Conservation (phyloP, 1,284 basidiomycete genomes). For the Apiotrichum sp. region DNA sequence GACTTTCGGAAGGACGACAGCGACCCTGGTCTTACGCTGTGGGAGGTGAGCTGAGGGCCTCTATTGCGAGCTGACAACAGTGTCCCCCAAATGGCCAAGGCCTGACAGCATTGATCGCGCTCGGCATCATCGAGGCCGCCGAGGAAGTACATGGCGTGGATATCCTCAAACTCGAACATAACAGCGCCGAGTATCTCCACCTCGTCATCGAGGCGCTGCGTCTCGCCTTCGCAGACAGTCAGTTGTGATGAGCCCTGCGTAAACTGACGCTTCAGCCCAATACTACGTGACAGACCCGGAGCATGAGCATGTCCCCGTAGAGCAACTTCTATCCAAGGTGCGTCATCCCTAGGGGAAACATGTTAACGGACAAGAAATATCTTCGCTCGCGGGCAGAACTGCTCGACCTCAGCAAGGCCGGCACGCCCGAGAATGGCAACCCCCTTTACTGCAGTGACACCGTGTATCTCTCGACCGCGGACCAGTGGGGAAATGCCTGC, state of each 20-base stretch:
- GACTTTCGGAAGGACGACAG: slow-evolving; percentile 56
- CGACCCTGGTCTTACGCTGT: slow-evolving; percentile 52
- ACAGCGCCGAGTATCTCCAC: slow-evolving; percentile 81
- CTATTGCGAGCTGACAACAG: slow-evolving; percentile 56
- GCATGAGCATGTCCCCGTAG: slow-evolving; percentile 64
- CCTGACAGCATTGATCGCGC: slow-evolving; percentile 80
- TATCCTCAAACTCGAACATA: slow-evolving; percentile 74
- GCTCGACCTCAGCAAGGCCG: slow-evolving; percentile 64
- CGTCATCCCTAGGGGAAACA: not conserved
- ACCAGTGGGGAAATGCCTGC: slow-evolving; percentile 87
- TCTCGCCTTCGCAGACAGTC: slow-evolving; percentile 35
- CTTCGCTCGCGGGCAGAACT: slow-evolving; percentile 70
- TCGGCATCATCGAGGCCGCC: slow-evolving; percentile 83
- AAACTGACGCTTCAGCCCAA: slow-evolving; percentile 47
- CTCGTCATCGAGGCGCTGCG: slow-evolving; percentile 63
- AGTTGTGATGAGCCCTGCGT: not conserved
- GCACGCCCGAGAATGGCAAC: slow-evolving; percentile 58
- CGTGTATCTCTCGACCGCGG: slow-evolving; percentile 82
- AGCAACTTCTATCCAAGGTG: slow-evolving; percentile 73
- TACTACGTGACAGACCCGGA: slow-evolving; percentile 86
- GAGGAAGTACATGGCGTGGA: slow-evolving; percentile 66
- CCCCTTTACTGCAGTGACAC: slow-evolving; percentile 68
- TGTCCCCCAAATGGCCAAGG: slow-evolving; percentile 94
- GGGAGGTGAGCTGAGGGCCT: slow-evolving; percentile 60
- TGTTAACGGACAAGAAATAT: slow-evolving; percentile 57